Percentiles rank a stretch among this genome's conserved stretches.
Evolutionary conservation across 345 rosid genomes (phyloP).

Genomic region (Excoecaria cochinchinensis): DNA sequence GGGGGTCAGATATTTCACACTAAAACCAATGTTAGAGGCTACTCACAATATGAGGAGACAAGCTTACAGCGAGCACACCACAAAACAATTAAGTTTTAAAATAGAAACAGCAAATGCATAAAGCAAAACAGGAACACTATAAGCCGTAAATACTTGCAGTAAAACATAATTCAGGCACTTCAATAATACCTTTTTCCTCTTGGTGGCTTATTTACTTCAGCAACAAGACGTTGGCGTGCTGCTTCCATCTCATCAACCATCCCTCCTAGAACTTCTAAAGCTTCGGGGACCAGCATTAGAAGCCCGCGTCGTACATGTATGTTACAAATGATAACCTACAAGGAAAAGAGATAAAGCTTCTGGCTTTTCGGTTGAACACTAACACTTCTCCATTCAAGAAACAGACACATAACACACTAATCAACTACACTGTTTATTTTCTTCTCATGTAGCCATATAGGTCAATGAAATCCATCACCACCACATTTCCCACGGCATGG

Average conservation of each 20-base stretch:
- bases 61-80: neutral
- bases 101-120: neutral
- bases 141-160: slow-evolving; percentile 9
- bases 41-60: neutral
- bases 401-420: neutral
- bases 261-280: slow-evolving; percentile 80
- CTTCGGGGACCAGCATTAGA: slow-evolving; percentile 87
- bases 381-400: neutral
- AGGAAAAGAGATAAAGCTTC: neutral
- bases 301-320: slow-evolving; percentile 77
- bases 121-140: slow-evolving; percentile 4
- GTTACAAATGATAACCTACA: slow-evolving; percentile 73
- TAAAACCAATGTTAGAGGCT: neutral
- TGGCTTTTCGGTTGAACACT: neutral
- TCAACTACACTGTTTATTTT: neutral
- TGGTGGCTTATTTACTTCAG: slow-evolving; percentile 88
- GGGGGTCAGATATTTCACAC: neutral
- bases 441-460: slow-evolving; percentile 7
- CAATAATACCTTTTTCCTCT: slow-evolving; percentile 85
- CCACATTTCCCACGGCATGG: neutral
- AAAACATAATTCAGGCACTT: slow-evolving; percentile 5
- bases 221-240: slow-evolving; percentile 63
- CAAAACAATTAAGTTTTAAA: neutral
- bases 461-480: neutral
- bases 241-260: slow-evolving; percentile 73